phyloP scores from a whole-genome alignment of 106 monocot genomes.

The Alisma plantagoaquatica region DNA sequence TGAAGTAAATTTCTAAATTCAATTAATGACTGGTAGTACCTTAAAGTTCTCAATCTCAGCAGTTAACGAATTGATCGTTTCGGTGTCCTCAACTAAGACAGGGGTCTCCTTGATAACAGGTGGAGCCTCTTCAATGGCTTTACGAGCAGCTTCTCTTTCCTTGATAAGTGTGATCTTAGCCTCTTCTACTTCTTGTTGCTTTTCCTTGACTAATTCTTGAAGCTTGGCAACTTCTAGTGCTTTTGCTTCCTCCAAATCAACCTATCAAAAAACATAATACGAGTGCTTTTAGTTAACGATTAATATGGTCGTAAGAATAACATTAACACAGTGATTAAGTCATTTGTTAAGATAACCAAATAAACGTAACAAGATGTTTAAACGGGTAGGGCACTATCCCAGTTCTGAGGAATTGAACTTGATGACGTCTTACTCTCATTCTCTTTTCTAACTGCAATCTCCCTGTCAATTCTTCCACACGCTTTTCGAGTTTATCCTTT shows the following conservation, averaged over 20 bases:
- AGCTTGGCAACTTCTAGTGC: slow-evolving; percentile 65
- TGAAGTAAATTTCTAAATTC: too few relatives aligned
- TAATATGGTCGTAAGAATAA: too few relatives aligned
- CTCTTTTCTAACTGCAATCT: slow-evolving; percentile 69
- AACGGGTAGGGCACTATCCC: too few relatives aligned
- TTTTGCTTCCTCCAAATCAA: slow-evolving; percentile 70
- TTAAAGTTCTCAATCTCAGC: slow-evolving; percentile 70
- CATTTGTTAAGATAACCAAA: too few relatives aligned
- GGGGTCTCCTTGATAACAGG: slow-evolving; percentile 80
- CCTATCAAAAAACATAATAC: too few relatives aligned
- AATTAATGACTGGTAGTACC: too few relatives aligned
- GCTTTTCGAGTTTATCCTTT: slow-evolving; percentile 89
- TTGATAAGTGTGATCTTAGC: slow-evolving; percentile 42
- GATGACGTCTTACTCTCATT: slow-evolving; percentile 66
- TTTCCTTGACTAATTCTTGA: slow-evolving; percentile 54
- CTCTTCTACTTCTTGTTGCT: slow-evolving; percentile 69
- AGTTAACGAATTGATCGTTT: slow-evolving; percentile 61
- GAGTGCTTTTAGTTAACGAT: too few relatives aligned
- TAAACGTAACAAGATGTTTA: too few relatives aligned
- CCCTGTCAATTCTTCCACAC: slow-evolving; percentile 83
- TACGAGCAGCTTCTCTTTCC: slow-evolving; percentile 72
- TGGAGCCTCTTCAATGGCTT: slow-evolving; percentile 74
- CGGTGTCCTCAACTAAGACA: slow-evolving; percentile 72
- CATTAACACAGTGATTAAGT: too few relatives aligned
- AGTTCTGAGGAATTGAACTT: too few relatives aligned